Evolutionary conservation across 495 filamentous ascomycete genomes (phyloP), one percentile per base, ranked within the genome.

Genomic region (Halenospora varia): DNA sequence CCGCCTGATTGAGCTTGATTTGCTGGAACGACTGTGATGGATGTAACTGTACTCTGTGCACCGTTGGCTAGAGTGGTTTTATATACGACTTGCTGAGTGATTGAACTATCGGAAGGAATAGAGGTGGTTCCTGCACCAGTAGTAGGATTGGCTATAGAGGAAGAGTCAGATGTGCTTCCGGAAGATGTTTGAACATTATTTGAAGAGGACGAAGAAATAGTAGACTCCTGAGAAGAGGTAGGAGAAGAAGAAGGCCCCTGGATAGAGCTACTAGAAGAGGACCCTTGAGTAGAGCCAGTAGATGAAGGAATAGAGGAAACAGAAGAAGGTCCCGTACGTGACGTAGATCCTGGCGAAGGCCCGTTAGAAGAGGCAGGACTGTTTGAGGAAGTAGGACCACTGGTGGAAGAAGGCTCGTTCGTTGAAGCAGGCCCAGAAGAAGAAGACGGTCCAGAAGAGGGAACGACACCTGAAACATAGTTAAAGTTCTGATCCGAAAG

Each of bases 1-100:
- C 58, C 46, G 11, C 53, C 18, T 18, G 54, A 22, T 6, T 47
- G 51, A 22, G 53, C 50, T n/a, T n/a, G n/a, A 17, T 25, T 49
- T 44, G 63, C 63, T 2, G 60, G 56, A 13, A 66, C 60, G 39
- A 66, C 60, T 0, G 63, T 66, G 8, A 55, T 8, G 6, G 51
- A 51, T n/a, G 59, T 66, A 17, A 62, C 26, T 2, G 57, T 61
- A 17, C 11, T 49, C 8, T 47, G 18, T 6, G 52, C 52, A 20
- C 63, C 63, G 41, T 60, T 51, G 13, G 56, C 23, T 10, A 48
- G 11, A 4, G 59, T 65, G n/a, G 63, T 57, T 2, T 57, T 66
- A 24, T 51, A 66, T 2, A 66, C 51, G 18, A 56, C 49, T 45
- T 56, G 45, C 29, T 59, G 55, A 6, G 61, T 63, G 22, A 59